Conservation (phyloP, 352 stramenopile genomes). For the Aphanomyces astaci region DNA sequence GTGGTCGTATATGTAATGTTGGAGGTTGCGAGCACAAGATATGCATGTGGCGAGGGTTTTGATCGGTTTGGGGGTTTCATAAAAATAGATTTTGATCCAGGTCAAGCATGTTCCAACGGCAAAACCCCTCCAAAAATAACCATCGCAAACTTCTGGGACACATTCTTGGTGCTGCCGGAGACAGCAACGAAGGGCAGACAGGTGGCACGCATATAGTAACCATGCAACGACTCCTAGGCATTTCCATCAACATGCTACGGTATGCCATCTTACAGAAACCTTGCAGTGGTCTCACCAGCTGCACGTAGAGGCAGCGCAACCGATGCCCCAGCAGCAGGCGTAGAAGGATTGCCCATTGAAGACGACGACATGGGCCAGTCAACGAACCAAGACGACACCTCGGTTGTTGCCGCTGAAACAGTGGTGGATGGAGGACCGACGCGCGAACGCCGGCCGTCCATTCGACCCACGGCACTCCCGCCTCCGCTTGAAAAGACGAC, state of each 20-base stretch:
- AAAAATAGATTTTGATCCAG: constrained; percentile 6
- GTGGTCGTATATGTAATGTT: neutral
- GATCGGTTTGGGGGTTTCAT: neutral
- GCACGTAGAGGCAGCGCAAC: constrained; percentile 11
- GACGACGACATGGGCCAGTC: neutral
- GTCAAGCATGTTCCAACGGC: constrained; percentile 7
- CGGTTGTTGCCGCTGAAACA: too few species aligned
- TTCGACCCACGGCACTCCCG: constrained; percentile 18
- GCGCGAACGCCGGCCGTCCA: constrained; percentile 12
- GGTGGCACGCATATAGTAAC: neutral
- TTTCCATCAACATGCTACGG: constrained; percentile 24
- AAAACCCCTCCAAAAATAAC: constrained; percentile 15
- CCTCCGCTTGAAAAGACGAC: constrained; percentile 18
- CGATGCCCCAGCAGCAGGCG: neutral
- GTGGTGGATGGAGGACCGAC: neutral
- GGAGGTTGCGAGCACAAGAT: neutral
- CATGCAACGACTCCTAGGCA: constrained; percentile 21
- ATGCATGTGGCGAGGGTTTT: neutral
- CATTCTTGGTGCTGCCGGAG: neutral
- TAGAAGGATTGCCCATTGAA: neutral
- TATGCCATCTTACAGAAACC: neutral
- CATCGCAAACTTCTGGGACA: neutral
- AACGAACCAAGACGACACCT: constrained; percentile 4
- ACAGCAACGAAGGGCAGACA: neutral
- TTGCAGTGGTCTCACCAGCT: neutral